Base-by-base conservation (phyloP, 2,329 filamentous ascomycete genomes). In the Penicillium sp. region DNA sequence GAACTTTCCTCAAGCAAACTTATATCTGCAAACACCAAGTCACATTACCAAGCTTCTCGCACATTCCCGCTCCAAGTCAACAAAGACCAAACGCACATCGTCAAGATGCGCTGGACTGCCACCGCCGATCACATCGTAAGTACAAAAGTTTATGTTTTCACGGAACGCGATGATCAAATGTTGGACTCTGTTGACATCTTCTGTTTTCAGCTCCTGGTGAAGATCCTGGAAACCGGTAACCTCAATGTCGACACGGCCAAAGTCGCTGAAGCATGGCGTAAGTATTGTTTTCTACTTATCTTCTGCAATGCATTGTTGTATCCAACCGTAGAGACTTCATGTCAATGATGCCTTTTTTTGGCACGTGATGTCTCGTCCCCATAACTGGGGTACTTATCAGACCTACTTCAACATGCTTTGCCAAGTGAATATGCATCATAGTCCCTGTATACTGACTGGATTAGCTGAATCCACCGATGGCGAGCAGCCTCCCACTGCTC, bases 261-360 rank as follows among this genome's bases (percentile, higher is more conserved):
- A 7, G 69, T 79, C 5, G 70, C 76, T 2, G 70, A 67, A 4
- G 70, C 72, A 28, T 79, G 77, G 77, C 74, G 76, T 78, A 73
- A 65, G 75, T 70, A 22, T 17, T 31, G 49, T n/a, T 12, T 22
- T 15, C 34, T 11, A 22, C 35, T 43, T 11, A 2, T 48, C 22
- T 15, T 11, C n/a, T 5, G 2, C 31, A 31, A 31, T 8, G 31
- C 31, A 2, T 10, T 10, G 7, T 10, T 31, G 7, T 31, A 8
- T 31, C 31, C 31, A 31, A 31, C 20, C 20, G 20, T 20, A 20
- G 6, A 10, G 7, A 31, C 31, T 31, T 31, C 31, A 31, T 31
- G 31, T 31, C 31, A 10, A 10, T 31, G 8, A 31, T 31, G 31
- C 31, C 1, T 1, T 2, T 31, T 31, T 31, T 10, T 6, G 6